phyloP scores from a whole-genome alignment of 2,329 filamentous ascomycete species.

The Elsinoe perseae region DNA sequence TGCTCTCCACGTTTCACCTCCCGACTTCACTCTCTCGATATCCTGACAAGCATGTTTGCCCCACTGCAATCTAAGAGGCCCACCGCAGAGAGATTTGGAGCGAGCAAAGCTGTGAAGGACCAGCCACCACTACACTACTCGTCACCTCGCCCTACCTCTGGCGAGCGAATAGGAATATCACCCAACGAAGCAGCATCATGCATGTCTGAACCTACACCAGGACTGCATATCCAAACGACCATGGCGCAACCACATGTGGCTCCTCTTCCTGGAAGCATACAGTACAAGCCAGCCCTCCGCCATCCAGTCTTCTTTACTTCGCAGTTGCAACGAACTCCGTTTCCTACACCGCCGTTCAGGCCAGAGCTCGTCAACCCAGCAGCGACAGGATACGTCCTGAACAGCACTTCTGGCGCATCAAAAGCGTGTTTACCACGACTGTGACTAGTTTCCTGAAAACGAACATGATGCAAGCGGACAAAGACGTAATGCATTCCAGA shows the following conservation, averaged over 20 bases:
- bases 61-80: neutral
- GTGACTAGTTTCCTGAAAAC: neutral
- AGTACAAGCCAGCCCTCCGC: constrained; percentile 50
- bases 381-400: constrained; percentile 37
- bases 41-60: neutral
- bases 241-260: neutral
- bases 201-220: constrained; percentile 24
- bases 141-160: neutral
- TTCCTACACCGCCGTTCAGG: constrained; percentile 32
- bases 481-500: neutral
- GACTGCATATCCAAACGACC: neutral
- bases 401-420: neutral
- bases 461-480: neutral
- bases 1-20: neutral
- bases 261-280: constrained; percentile 5
- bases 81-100: neutral
- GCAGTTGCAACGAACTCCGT: constrained; percentile 50
- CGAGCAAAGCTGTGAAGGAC: neutral
- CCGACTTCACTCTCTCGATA: neutral
- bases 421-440: neutral
- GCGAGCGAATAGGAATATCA: neutral
- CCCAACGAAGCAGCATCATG: neutral
- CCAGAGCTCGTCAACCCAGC: constrained; percentile 36
- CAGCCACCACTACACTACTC: neutral
- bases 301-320: constrained; percentile 74